phyloP scores from a whole-genome alignment of 2,329 filamentous ascomycete species.

The Neonectria ditissima region DNA sequence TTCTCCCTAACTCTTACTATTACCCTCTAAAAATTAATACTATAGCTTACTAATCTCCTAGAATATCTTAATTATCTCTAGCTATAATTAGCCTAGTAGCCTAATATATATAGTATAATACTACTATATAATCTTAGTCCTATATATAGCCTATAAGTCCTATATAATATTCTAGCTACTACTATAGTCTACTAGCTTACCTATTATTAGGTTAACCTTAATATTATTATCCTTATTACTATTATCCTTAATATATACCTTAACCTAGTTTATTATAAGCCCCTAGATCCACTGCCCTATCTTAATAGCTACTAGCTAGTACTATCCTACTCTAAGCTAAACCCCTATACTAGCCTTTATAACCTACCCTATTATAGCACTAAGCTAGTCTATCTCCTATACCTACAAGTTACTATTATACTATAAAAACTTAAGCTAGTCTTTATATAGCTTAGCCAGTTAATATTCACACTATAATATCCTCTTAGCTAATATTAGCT shows the following conservation, averaged over 20 bases:
- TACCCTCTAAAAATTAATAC: constrained; percentile 14
- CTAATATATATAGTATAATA: constrained; percentile 11
- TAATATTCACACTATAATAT: background rate
- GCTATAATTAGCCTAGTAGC: background rate
- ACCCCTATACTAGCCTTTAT: no score
- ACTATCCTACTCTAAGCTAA: no score
- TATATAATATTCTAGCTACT: constrained; percentile 12
- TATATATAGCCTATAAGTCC: constrained; percentile 5
- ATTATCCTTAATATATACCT: no score
- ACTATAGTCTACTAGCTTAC: no score
- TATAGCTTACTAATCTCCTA: constrained; percentile 12
- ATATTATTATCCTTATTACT: no score
- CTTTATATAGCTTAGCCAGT: background rate
- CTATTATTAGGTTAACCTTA: no score
- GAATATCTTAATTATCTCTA: constrained; percentile 18
- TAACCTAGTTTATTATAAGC: background rate
- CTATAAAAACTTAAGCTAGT: background rate
- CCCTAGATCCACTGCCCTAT: background rate
- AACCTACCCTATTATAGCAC: no score
- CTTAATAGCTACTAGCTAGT: no score
- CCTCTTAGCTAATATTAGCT: constrained; percentile 1
- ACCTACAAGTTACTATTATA: no score
- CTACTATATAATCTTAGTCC: background rate
- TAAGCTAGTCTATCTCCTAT: no score
- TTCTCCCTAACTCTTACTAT: background rate